These are phyloP conservation scores for Erythrobasidium hasegawianum DNA, from an alignment of 1,284 basidiomycete species.

Conservation along the genomic window DNA sequence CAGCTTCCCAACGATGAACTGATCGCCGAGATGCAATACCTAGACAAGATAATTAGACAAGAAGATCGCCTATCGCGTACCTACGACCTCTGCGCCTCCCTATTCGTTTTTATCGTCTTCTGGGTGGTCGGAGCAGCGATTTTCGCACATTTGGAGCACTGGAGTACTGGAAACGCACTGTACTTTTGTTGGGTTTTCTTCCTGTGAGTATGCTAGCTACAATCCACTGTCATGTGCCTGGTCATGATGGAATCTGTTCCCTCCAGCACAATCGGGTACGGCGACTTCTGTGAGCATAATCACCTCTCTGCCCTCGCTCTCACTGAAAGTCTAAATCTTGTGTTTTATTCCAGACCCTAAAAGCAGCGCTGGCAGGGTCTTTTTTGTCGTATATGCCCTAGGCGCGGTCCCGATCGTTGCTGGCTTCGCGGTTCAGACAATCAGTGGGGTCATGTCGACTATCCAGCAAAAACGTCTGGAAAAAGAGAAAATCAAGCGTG, in stretches of 20 bases:
- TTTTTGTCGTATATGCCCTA: conserved; percentile 51
- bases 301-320: conserved; percentile 45
- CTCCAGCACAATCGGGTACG: conserved; percentile 2
- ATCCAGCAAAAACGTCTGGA: conserved; percentile 9
- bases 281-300: conserved; percentile 18
- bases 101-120: conserved; percentile 47
- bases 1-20: conserved; percentile 45
- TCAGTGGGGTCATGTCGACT: conserved; percentile 6
- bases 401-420: conserved; percentile 53
- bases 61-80: conserved; percentile 49
- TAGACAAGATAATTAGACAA: conserved; percentile 48
- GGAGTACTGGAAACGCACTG: conserved; percentile 45
- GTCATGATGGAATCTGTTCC: not conserved
- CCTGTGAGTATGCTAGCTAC: conserved; percentile 35
- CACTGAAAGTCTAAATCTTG: no score
- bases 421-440: conserved; percentile 48
- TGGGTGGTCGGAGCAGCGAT: conserved; percentile 50
- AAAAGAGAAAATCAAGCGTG: conserved; percentile 14
- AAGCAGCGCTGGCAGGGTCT: conserved; percentile 47
- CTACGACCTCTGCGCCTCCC: conserved; percentile 48
- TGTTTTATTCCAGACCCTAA: conserved; percentile 47
- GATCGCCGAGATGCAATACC: conserved; percentile 49
- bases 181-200: conserved; percentile 46
- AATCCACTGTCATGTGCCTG: no score
- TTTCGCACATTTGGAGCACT: conserved; percentile 44